Conservation (phyloP, 148 eudicot species). For the Arctostaphylos glauca region DNA sequence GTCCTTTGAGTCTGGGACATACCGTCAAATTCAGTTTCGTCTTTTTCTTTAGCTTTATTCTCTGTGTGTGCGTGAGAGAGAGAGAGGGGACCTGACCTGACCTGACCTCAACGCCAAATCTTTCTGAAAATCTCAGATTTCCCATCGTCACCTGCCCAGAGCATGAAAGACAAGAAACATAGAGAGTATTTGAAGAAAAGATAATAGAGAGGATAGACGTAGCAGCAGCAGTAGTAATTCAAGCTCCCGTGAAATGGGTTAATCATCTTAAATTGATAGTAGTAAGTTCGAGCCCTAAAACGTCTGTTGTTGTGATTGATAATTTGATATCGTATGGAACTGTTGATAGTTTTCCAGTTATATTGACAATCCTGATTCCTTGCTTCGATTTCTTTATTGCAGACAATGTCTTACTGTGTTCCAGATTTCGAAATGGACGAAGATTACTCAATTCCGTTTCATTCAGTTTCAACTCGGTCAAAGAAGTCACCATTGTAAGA, state of each 20-base stretch:
- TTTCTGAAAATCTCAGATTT: neutral
- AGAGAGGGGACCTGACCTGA: neutral
- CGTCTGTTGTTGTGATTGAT: neutral
- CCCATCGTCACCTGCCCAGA: neutral
- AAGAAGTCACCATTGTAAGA: slow-evolving; percentile 38
- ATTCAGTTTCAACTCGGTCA: slow-evolving; percentile 20
- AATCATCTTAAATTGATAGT: neutral
- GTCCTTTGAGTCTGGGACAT: no score
- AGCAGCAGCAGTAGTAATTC: neutral
- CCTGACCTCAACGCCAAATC: neutral
- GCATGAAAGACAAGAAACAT: neutral
- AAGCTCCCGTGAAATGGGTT: neutral
- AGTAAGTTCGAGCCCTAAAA: neutral
- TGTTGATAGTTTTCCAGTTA: neutral
- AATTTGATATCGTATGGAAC: neutral
- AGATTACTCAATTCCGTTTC: slow-evolving; percentile 32
- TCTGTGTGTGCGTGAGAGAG: no score
- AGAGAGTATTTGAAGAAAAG: neutral
- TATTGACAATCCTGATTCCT: neutral
- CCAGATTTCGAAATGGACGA: slow-evolving; percentile 59
- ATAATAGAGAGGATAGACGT: neutral
- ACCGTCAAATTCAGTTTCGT: no score
- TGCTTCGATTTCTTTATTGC: neutral
- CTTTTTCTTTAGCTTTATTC: no score
- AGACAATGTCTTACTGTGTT: slow-evolving; percentile 42